These are phyloP conservation scores for Prinsepia uniflora DNA, from an alignment of 306 rosid genomes.

Conservation along the genomic window DNA sequence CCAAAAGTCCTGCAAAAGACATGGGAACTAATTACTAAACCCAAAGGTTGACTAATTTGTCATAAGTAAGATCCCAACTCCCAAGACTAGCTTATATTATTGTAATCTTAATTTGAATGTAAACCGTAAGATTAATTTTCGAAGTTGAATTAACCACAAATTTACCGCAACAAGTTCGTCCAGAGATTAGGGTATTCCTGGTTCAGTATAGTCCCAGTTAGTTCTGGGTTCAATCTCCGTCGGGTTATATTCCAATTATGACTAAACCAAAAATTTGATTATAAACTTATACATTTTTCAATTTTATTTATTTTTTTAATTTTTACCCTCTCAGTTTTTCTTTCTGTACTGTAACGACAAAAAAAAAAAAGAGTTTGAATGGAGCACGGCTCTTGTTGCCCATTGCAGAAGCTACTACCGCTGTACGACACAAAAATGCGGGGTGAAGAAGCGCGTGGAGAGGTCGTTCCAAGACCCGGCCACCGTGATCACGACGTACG, in stretches of 20 bases:
- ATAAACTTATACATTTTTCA: too few species aligned
- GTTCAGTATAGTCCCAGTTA: too few species aligned
- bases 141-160: too few species aligned
- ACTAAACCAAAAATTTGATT: too few species aligned
- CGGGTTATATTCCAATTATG: too few species aligned
- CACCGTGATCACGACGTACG: slow-evolving; percentile 75
- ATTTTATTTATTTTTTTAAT: too few species aligned
- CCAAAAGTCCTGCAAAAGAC: neutral
- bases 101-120: neutral
- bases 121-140: neutral
- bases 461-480: slow-evolving; percentile 72
- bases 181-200: too few species aligned
- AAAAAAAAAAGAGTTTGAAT: neutral
- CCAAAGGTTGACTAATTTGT: neutral
- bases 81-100: neutral
- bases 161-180: too few species aligned
- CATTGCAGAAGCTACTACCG: slow-evolving; percentile 70
- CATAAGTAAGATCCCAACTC: neutral
- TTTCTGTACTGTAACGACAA: neutral
- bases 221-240: too few species aligned
- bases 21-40: neutral
- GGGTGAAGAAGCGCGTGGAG: slow-evolving; percentile 82
- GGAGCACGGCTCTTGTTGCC: slow-evolving; percentile 2
- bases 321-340: too few species aligned
- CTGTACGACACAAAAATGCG: slow-evolving; percentile 80